These are phyloP conservation scores for Bathelium albidoporum DNA, from an alignment of 495 filamentous ascomycete genomes.

Conservation along the genomic window DNA sequence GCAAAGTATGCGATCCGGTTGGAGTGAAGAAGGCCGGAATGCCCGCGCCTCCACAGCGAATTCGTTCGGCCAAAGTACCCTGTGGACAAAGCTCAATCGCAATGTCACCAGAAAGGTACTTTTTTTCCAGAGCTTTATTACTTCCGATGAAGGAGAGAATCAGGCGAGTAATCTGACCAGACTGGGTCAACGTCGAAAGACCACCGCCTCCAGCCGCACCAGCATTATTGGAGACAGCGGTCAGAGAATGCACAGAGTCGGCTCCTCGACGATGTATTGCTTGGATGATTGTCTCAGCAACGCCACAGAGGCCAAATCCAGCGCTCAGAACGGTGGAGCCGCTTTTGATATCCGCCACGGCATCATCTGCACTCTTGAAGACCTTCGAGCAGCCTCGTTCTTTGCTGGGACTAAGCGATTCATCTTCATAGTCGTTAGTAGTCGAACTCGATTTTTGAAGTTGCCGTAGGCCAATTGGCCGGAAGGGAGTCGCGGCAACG, in stretches of 20 bases:
- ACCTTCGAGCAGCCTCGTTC: constrained; percentile 41
- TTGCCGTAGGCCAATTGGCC: background rate
- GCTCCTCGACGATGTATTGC: constrained; percentile 25
- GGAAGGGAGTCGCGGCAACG: background rate
- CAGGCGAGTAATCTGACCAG: constrained; percentile 48
- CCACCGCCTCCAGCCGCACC: constrained; percentile 45
- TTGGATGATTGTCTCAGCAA: constrained; percentile 31
- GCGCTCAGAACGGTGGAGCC: constrained; percentile 49
- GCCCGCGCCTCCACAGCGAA: constrained; percentile 53
- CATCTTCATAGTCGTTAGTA: background rate
- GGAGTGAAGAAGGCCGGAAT: constrained; percentile 60
- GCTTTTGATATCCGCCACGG: constrained; percentile 48
- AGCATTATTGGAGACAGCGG: constrained; percentile 58
- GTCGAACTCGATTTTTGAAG: background rate
- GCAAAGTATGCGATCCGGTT: constrained; percentile 49
- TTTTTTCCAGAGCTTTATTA: constrained; percentile 56
- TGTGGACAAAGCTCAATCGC: constrained; percentile 57
- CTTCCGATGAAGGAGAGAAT: constrained; percentile 51
- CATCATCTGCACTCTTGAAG: constrained; percentile 47
- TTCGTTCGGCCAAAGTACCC: constrained; percentile 53
- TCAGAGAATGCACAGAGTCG: constrained; percentile 34
- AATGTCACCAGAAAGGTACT: constrained; percentile 51
- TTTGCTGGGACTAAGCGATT: constrained; percentile 20
- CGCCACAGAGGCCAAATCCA: constrained; percentile 53
- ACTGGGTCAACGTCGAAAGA: constrained; percentile 41